Conservation (phyloP, 768 basidiomycete genomes). For the Ramaria sp. region DNA sequence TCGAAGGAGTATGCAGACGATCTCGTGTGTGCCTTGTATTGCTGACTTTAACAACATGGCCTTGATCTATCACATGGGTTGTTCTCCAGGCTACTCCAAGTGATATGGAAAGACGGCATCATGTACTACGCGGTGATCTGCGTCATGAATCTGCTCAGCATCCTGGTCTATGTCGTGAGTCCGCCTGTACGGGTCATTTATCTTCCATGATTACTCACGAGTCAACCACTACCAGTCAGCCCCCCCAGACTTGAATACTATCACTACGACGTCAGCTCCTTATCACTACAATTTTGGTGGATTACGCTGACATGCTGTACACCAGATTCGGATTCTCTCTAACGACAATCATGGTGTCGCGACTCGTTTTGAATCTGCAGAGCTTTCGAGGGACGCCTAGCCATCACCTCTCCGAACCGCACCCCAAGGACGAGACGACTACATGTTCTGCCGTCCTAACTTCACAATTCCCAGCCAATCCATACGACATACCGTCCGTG, state of each 20-base stretch:
- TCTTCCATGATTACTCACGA: background rate
- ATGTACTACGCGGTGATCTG: conserved; percentile 5
- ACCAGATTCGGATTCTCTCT: background rate
- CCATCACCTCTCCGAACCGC: background rate
- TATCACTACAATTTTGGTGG: background rate
- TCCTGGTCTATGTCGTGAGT: background rate
- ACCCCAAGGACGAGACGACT: too few relatives aligned
- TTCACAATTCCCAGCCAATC: background rate
- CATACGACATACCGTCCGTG: background rate
- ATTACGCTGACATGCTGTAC: background rate
- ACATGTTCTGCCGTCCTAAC: background rate
- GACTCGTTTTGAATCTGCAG: background rate
- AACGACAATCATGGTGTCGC: background rate
- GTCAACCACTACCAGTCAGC: background rate
- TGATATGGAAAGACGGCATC: conserved; percentile 3
- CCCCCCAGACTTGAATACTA: background rate
- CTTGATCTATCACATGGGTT: too few relatives aligned
- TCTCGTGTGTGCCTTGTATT: background rate
- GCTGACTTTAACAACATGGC: background rate
- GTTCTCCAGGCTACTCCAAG: background rate
- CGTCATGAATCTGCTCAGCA: background rate
- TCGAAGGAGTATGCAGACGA: background rate
- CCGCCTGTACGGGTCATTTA: background rate
- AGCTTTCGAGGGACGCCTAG: background rate
- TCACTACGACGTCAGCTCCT: background rate